phyloP scores from a whole-genome alignment of 2,329 filamentous ascomycete species.

The Coniochaeta sp. region DNA sequence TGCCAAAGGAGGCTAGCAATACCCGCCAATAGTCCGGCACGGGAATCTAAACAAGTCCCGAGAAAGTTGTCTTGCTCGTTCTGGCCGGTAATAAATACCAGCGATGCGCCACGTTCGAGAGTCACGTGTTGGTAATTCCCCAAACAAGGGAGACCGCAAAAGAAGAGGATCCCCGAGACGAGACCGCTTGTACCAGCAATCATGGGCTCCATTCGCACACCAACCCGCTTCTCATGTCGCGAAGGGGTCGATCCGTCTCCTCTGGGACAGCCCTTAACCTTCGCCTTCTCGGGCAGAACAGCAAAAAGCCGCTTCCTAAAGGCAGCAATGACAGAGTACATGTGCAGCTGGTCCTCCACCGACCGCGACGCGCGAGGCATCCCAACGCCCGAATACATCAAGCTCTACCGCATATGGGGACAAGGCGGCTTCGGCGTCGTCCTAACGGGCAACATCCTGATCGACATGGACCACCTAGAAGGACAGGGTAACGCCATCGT shows the following conservation, averaged over 20 bases:
- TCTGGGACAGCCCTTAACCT: slow-evolving; percentile 36
- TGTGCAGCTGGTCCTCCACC: slow-evolving; percentile 53
- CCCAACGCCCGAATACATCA: slow-evolving; percentile 32
- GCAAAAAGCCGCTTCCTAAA: slow-evolving; percentile 60
- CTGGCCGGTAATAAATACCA: no score
- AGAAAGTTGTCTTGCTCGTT: no score
- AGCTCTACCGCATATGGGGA: slow-evolving; percentile 46
- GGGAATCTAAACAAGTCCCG: background rate
- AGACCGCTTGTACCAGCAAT: no score
- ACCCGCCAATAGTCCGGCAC: no score
- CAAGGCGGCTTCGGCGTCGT: slow-evolving; percentile 45
- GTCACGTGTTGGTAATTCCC: no score
- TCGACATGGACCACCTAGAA: slow-evolving; percentile 31
- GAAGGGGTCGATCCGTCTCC: slow-evolving; percentile 15
- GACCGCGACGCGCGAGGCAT: slow-evolving; percentile 35
- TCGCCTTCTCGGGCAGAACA: slow-evolving; percentile 42
- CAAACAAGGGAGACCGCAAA: no score
- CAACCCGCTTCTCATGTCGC: background rate
- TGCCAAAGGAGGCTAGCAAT: background rate
- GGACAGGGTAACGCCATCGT: slow-evolving; percentile 20
- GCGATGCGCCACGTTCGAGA: no score
- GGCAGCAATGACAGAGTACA: slow-evolving; percentile 56
- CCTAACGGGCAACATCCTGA: slow-evolving; percentile 40
- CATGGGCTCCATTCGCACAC: background rate
- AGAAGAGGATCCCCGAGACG: no score